Percentiles rank a stretch among this genome's conserved stretches.
phyloP scores from a whole-genome alignment of 345 rosid species.

The Salix arbutifolia region DNA sequence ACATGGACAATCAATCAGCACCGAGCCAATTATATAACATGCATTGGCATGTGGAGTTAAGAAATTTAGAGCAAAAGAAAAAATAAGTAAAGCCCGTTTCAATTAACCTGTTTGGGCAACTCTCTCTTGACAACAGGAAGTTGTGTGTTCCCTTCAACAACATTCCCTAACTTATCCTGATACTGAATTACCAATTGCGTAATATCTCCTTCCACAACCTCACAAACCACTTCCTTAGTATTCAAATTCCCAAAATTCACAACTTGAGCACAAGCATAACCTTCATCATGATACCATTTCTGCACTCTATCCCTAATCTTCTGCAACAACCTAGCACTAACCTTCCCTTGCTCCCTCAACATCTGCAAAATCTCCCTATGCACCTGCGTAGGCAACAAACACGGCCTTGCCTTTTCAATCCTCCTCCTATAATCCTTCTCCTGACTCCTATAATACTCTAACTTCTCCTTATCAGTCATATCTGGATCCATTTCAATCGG shows the following conservation, averaged over 20 bases:
- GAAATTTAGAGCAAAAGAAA: background rate
- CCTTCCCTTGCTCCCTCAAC: constrained; percentile 75
- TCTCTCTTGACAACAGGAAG: constrained; percentile 74
- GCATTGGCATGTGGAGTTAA: background rate
- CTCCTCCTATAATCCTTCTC: constrained; percentile 91
- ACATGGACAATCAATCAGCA: background rate
- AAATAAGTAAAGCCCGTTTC: background rate
- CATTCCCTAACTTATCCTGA: constrained; percentile 93
- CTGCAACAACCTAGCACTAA: constrained; percentile 87
- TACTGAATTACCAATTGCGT: constrained; percentile 78
- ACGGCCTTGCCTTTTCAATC: constrained; percentile 73
- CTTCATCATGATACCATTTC: constrained; percentile 96
- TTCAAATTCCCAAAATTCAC: constrained; percentile 96
- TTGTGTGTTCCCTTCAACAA: constrained; percentile 88
- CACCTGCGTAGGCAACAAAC: constrained; percentile 60
- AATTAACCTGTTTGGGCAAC: constrained; percentile 68
- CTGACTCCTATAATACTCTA: constrained; percentile 70
- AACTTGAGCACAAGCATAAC: constrained; percentile 95
- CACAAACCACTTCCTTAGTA: constrained; percentile 93
- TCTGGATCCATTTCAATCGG: constrained; percentile 86
- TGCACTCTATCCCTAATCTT: constrained; percentile 89
- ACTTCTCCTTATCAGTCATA: constrained; percentile 94
- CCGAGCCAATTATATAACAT: background rate
- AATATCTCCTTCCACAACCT: constrained; percentile 95
- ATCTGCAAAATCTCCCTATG: constrained; percentile 63